Evolutionary conservation across 192 early-diverging fungal species (phyloP).

Genomic region (Haplosporangium gracile): DNA sequence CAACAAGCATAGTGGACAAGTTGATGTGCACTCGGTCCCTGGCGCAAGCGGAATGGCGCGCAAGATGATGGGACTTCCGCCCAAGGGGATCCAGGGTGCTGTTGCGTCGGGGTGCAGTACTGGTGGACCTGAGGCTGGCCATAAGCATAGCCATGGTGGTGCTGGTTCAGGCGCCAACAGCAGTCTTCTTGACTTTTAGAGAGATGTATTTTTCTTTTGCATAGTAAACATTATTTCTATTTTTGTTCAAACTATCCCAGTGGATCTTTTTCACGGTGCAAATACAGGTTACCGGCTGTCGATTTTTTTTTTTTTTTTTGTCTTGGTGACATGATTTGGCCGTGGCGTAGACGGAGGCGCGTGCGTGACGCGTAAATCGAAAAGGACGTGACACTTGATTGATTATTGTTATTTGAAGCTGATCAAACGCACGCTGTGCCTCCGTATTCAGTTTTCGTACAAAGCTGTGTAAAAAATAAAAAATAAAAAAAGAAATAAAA

Average conservation of each 20-base stretch:
- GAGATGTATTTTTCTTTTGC: not conserved
- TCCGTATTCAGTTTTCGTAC: too few species aligned
- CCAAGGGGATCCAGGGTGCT: conserved; percentile 39
- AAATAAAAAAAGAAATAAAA: too few species aligned
- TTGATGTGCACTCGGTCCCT: conserved; percentile 45
- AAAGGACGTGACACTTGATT: too few species aligned
- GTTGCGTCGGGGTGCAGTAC: conserved; percentile 41
- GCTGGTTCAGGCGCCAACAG: conserved; percentile 19
- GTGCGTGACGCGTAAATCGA: too few species aligned
- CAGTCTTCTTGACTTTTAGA: conserved; percentile 44
- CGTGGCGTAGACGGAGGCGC: too few species aligned
- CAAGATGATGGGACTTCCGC: conserved; percentile 54
- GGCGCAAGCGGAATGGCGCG: conserved; percentile 49
- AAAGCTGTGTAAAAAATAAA: too few species aligned
- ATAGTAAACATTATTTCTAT: not conserved
- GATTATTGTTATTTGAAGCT: too few species aligned
- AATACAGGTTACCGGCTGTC: too few species aligned
- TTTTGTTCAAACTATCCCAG: not conserved
- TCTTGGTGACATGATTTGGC: too few species aligned
- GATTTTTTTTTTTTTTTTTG: too few species aligned
- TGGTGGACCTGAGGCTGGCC: conserved; percentile 17
- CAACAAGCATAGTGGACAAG: conserved; percentile 5
- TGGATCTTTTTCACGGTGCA: too few species aligned
- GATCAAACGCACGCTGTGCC: too few species aligned
- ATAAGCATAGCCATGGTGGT: conserved; percentile 13